Percentiles rank a stretch among this genome's conserved stretches.
Evolutionary conservation across 169 alveolate species (phyloP).

Genomic region (Perkinsus chesapeaki): DNA sequence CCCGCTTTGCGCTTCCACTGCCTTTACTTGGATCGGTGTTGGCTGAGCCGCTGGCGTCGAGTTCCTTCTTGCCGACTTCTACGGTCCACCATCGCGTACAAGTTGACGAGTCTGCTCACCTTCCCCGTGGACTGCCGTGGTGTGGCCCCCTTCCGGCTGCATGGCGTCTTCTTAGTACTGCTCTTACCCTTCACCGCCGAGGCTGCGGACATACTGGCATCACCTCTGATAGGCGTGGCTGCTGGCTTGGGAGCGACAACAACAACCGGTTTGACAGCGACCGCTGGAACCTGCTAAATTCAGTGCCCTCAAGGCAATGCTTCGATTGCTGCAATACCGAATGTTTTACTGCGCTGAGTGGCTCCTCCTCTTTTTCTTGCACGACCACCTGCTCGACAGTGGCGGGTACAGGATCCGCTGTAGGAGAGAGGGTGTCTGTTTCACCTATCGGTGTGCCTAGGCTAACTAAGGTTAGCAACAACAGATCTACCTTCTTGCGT

Average conservation of each 20-base stretch:
- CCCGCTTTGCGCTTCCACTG: neutral
- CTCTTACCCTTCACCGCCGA: neutral
- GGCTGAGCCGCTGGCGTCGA: neutral
- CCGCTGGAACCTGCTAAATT: too few relatives aligned
- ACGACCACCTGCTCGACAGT: too few relatives aligned
- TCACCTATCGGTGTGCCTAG: too few relatives aligned
- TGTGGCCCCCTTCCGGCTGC: neutral
- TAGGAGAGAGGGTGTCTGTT: too few relatives aligned
- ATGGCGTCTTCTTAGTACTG: neutral
- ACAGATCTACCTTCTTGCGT: too few relatives aligned
- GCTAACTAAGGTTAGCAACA: too few relatives aligned
- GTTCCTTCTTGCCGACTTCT: neutral
- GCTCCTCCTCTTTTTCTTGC: too few relatives aligned
- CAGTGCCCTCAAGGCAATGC: too few relatives aligned
- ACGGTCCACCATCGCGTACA: neutral
- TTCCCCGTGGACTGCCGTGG: neutral
- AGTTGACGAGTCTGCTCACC: neutral
- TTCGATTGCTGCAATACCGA: too few relatives aligned
- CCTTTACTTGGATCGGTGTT: neutral
- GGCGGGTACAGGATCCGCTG: too few relatives aligned
- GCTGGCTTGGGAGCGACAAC: neutral
- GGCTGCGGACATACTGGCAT: neutral
- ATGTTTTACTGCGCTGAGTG: too few relatives aligned
- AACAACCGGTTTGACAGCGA: too few relatives aligned
- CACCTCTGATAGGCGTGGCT: neutral